Conservation (phyloP, 2,329 filamentous ascomycete genomes). For the Nemania serpens region DNA sequence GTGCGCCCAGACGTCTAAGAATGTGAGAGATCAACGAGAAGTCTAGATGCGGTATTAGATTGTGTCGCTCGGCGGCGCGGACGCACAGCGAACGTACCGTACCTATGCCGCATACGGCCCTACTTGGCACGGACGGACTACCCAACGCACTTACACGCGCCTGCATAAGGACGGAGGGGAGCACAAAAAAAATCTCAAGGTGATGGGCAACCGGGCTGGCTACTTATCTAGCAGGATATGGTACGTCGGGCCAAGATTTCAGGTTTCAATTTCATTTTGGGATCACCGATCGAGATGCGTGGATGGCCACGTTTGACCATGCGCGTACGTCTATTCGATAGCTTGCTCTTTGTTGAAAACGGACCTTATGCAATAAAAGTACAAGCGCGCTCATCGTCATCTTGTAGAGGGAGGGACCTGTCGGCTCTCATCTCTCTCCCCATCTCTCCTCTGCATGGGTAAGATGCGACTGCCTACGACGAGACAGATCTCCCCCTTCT, state of each 20-base stretch:
- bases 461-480: conserved; percentile 2
- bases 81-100: conserved; percentile 1
- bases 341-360: conserved; percentile 14
- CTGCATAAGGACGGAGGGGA: neutral
- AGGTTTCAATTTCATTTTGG: conserved; percentile 9
- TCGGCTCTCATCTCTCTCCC: neutral
- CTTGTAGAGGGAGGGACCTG: neutral
- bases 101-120: neutral
- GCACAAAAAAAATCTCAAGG: neutral
- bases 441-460: neutral
- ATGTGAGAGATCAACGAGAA: conserved; percentile 12
- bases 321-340: conserved; percentile 12
- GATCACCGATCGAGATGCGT: neutral
- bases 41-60: conserved; percentile 13
- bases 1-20: conserved; percentile 19
- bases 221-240: neutral
- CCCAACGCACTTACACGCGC: neutral
- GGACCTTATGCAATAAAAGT: conserved; percentile 23
- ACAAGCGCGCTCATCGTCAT: conserved; percentile 17
- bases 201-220: neutral
- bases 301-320: neutral
- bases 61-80: conserved; percentile 6
- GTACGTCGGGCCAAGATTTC: conserved; percentile 11
- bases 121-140: neutral
- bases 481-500: conserved; percentile 4